phyloP scores from a whole-genome alignment of 768 basidiomycete genomes.

The Boletus rubroflammeus region DNA sequence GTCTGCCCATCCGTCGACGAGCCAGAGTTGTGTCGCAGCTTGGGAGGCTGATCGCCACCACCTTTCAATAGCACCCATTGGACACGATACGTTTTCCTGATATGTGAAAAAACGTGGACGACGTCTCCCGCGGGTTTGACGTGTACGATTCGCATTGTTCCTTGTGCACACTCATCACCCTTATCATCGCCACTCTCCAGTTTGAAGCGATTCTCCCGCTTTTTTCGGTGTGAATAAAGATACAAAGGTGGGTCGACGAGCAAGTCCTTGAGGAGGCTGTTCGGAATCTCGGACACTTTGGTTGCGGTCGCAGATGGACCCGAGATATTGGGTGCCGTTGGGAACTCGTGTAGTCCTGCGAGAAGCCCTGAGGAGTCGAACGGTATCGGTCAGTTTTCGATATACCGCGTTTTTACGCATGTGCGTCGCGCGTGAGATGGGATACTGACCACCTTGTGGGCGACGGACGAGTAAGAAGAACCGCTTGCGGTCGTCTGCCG shows the following conservation, averaged over 20 bases:
- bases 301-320: slow-evolving; percentile 36
- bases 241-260: slow-evolving; percentile 32
- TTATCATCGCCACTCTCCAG: neutral
- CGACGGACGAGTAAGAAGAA: slow-evolving; percentile 77
- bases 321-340: slow-evolving; percentile 56
- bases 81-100: slow-evolving; percentile 78
- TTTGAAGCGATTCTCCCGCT: neutral
- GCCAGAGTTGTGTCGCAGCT: slow-evolving; percentile 4
- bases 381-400: slow-evolving; percentile 1
- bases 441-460: slow-evolving; percentile 69
- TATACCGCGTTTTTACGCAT: neutral
- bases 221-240: slow-evolving; percentile 1
- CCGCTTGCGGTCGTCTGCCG: slow-evolving; percentile 36
- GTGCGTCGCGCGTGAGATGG: neutral
- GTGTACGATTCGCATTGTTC: slow-evolving; percentile 35
- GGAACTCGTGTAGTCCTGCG: slow-evolving; percentile 88
- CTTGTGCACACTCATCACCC: neutral
- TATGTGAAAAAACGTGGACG: slow-evolving; percentile 85
- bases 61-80: slow-evolving; percentile 70
- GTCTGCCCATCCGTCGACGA: slow-evolving; percentile 9
- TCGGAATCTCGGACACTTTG: slow-evolving; percentile 32
- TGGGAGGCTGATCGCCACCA: slow-evolving; percentile 45
- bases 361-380: slow-evolving; percentile 61
- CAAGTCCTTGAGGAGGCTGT: slow-evolving; percentile 38
- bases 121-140: slow-evolving; percentile 60